Evolutionary conservation across 148 eudicot genomes (phyloP).

Genomic region (Agrostemma githago): DNA sequence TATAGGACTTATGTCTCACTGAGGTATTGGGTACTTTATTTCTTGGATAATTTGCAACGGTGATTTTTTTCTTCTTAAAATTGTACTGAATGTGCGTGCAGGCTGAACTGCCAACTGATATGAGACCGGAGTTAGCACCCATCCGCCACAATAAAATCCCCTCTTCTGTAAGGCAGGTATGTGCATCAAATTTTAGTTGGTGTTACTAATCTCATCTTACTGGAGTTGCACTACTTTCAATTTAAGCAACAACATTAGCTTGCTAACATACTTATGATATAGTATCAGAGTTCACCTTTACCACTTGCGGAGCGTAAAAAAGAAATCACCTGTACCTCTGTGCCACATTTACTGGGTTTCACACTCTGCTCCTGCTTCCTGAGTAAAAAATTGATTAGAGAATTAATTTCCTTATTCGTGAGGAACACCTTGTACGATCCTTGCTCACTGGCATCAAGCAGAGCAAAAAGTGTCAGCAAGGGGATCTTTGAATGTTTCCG

Average conservation of each 20-base stretch:
- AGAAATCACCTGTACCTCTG: background rate
- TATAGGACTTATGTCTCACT: slow-evolving; percentile 1
- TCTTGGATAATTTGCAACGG: slow-evolving; percentile 5
- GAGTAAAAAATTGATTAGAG: background rate
- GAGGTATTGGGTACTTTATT: background rate
- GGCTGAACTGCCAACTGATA: slow-evolving; percentile 85
- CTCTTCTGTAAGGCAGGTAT: slow-evolving; percentile 77
- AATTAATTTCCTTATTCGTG: background rate
- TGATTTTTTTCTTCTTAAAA: background rate
- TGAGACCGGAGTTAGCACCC: slow-evolving; percentile 78
- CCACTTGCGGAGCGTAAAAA: background rate
- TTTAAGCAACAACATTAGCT: background rate
- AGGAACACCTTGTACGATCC: background rate
- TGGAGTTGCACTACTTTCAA: background rate
- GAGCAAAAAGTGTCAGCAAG: background rate
- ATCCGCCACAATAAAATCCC: slow-evolving; percentile 80
- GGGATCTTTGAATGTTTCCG: slow-evolving; percentile 3
- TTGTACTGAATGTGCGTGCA: slow-evolving; percentile 33
- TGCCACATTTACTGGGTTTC: background rate
- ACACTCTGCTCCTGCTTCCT: background rate
- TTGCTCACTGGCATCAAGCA: background rate
- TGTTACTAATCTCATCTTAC: too few relatives aligned
- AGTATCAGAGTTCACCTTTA: background rate
- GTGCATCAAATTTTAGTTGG: background rate
- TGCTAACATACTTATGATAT: background rate